Percentiles rank a stretch among this genome's conserved stretches.
These are phyloP conservation scores for Claviceps arundinis DNA, from an alignment of 2,329 filamentous ascomycete species.

Conservation along the genomic window DNA sequence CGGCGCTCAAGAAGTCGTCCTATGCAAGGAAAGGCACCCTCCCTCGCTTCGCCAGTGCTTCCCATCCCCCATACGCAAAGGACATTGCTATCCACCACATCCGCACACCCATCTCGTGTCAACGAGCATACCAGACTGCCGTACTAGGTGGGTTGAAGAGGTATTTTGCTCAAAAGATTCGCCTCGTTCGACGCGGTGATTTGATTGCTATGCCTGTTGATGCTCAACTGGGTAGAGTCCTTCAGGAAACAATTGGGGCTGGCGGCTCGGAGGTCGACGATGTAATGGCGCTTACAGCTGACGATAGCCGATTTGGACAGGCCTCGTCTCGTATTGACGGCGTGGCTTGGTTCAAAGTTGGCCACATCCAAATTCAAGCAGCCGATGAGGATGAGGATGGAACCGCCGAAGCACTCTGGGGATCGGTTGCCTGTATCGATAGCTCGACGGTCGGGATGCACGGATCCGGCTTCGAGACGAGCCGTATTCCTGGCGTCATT, in stretches of 20 bases:
- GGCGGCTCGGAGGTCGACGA: conserved; percentile 62
- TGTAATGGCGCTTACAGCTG: conserved; percentile 39
- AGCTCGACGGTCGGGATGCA: conserved; percentile 78
- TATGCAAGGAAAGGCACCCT: conserved; percentile 38
- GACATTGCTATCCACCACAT: conserved; percentile 85
- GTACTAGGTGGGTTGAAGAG: conserved; percentile 77
- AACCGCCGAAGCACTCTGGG: conserved; percentile 62
- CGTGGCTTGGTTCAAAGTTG: conserved; percentile 89
- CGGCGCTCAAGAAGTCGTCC: conserved; percentile 46
- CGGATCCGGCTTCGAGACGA: conserved; percentile 77
- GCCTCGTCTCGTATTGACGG: conserved; percentile 31
- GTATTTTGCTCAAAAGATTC: conserved; percentile 71
- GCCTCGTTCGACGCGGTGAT: conserved; percentile 77
- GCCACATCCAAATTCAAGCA: conserved; percentile 50
- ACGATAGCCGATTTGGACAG: conserved; percentile 14
- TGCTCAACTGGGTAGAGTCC: conserved; percentile 64
- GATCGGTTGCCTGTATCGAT: conserved; percentile 74
- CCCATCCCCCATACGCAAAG: conserved; percentile 44
- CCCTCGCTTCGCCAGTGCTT: conserved; percentile 41
- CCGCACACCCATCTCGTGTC: conserved; percentile 76
- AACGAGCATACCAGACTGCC: conserved; percentile 71
- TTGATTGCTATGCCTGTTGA: conserved; percentile 83
- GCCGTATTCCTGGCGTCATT: conserved; percentile 62
- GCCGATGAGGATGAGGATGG: conserved; percentile 43
- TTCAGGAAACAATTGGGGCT: conserved; percentile 56